Base-by-base conservation (phyloP, 2,329 filamentous ascomycete species). In the Microcera coccophila region DNA sequence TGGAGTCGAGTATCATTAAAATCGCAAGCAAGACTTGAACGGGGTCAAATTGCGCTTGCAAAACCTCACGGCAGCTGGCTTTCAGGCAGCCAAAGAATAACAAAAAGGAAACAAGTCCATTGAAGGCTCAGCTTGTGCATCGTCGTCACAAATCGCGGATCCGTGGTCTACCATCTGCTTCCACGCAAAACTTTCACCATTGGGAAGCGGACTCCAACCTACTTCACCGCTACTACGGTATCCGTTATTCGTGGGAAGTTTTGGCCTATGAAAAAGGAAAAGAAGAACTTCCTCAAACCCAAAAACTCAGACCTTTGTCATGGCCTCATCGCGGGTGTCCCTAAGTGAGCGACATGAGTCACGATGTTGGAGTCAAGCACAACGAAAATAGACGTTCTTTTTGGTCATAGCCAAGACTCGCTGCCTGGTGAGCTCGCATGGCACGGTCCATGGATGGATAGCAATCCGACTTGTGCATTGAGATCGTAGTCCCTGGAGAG, bases 1-100 rank as follows among this genome's bases (percentile, higher is more conserved):
- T 47, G 39, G 44, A 41, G 15, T 19, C 47, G 35, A 26, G 41
- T 41, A 41, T 38, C 38, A 37, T 40, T 9, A 48, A 35, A 34
- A 44, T 58, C 55, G 55, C 55, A 58, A 58, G 50, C 45, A 16
- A 38, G 37, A 38, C 55, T 58, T 41, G 38, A 57, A 57, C 41
- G 24, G 28, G 51, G 39, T 44, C 29, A 29, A 51, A 55, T 53
- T 39, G 53, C 46, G 56, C 55, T 52, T 55, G 55, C 55, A 50
- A 53, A 42, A 58, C 47, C 34, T 46, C 38, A 31, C 50, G 50
- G 37, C 36, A 41, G 15, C 20, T 34, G 39, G 22, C 29, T 32
- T 41, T 45, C 44, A 39, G 48, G 38, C 42, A 28, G 44, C 38
- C 39, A 33, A 39, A 45, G 34, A n/a, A n/a, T n/a, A n/a, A n/a